A percentile compares a stretch with the other conserved stretches of the same genome.
phyloP scores from a whole-genome alignment of 2,329 filamentous ascomycete genomes.

The Aspergillus sp. region DNA sequence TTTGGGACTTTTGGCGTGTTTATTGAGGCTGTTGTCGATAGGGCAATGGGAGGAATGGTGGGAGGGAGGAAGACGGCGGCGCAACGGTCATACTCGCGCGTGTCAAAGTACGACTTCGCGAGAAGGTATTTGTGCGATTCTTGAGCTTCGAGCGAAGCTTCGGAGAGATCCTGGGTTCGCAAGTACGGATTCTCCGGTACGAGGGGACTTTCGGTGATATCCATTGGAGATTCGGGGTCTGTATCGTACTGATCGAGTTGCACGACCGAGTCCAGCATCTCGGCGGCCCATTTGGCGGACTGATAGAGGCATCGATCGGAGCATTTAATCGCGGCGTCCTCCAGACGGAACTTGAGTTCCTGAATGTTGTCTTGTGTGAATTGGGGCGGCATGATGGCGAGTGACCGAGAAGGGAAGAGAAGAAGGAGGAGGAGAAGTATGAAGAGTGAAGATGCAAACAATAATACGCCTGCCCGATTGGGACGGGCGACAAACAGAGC shows the following conservation, averaged over 20 bases:
- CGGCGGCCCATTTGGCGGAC: constrained; percentile 95
- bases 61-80: constrained; percentile 85
- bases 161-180: constrained; percentile 63
- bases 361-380: constrained; percentile 37
- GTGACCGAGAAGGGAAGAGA: not conserved
- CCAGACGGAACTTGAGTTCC: constrained; percentile 70
- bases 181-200: constrained; percentile 51
- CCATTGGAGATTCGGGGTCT: constrained; percentile 59
- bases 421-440: constrained; percentile 6
- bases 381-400: constrained; percentile 29
- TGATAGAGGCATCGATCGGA: constrained; percentile 95
- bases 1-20: constrained; percentile 38
- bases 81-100: constrained; percentile 90
- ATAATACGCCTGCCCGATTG: constrained; percentile 15
- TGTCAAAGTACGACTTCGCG: constrained; percentile 93
- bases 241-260: constrained; percentile 55
- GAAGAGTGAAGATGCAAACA: not conserved
- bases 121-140: constrained; percentile 83
- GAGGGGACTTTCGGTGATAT: constrained; percentile 49
- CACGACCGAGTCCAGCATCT: constrained; percentile 81
- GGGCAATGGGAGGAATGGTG: constrained; percentile 66
- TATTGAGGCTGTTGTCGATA: constrained; percentile 37
- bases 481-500: constrained; percentile 22
- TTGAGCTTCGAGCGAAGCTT: constrained; percentile 71
- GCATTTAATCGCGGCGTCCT: constrained; percentile 84